A percentile compares a stretch with the other conserved stretches of the same genome.
Conservation (phyloP, 2,329 filamentous ascomycete genomes). For the Microcyclospora tardicrescens region DNA sequence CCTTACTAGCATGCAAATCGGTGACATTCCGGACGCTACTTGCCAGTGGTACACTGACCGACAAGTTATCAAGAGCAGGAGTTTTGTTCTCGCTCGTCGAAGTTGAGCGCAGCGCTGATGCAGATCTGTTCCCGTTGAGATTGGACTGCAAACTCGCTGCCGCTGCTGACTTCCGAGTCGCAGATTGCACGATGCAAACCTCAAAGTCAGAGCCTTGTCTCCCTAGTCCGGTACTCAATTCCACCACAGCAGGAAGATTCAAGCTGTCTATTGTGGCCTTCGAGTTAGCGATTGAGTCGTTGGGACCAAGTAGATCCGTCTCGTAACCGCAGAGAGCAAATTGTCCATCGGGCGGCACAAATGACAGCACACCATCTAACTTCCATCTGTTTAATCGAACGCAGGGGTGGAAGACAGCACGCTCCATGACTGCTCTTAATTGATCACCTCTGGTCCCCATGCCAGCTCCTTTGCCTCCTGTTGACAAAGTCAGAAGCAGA, state of each 20-base stretch:
- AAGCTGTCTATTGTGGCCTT: slow-evolving; percentile 31
- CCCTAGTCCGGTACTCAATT: slow-evolving; percentile 71
- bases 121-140: slow-evolving; percentile 6
- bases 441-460: slow-evolving; percentile 41
- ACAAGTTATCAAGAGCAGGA: slow-evolving; percentile 56
- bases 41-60: slow-evolving; percentile 67
- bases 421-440: slow-evolving; percentile 49
- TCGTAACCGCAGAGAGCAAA: slow-evolving; percentile 93
- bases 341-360: slow-evolving; percentile 85
- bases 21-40: slow-evolving; percentile 66
- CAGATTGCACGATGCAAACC: slow-evolving; percentile 54
- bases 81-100: slow-evolving; percentile 16
- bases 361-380: slow-evolving; percentile 81
- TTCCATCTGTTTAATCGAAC: slow-evolving; percentile 84
- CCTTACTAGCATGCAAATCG: slow-evolving; percentile 67
- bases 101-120: slow-evolving; percentile 1
- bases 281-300: slow-evolving; percentile 23
- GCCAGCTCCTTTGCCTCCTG: slow-evolving; percentile 67
- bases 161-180: slow-evolving; percentile 12
- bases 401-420: slow-evolving; percentile 93
- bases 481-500: slow-evolving; percentile 65
- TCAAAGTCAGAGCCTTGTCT: slow-evolving; percentile 72
- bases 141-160: slow-evolving; percentile 19
- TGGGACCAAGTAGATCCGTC: slow-evolving; percentile 71
- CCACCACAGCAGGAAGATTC: slow-evolving; percentile 68